A percentile compares a stretch with the other conserved stretches of the same genome.
These are phyloP conservation scores for Arctostaphylos glauca DNA, from an alignment of 148 eudicot genomes.

Conservation along the genomic window DNA sequence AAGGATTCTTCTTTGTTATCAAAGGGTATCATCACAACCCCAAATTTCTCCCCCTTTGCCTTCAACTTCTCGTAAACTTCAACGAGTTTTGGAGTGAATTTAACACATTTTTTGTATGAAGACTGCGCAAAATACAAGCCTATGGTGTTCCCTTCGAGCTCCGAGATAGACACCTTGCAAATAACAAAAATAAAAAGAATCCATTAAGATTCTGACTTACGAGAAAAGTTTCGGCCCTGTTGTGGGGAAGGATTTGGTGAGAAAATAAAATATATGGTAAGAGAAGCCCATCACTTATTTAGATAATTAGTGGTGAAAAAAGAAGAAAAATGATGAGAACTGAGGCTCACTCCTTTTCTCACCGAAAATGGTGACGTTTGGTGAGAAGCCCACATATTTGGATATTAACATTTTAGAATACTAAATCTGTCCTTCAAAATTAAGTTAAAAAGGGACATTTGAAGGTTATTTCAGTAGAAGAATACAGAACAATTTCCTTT, in stretches of 20 bases:
- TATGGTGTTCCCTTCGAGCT: conserved; percentile 68
- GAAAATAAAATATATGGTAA: background rate
- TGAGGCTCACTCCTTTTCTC: background rate
- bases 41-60: conserved; percentile 50
- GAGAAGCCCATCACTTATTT: background rate
- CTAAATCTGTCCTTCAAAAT: too few species aligned
- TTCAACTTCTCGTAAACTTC: conserved; percentile 49
- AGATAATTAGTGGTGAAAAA: background rate
- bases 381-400: background rate
- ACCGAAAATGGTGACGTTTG: background rate
- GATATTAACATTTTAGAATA: background rate
- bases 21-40: conserved; percentile 60
- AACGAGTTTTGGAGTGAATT: conserved; percentile 41
- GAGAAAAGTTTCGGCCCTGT: background rate
- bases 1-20: conserved; percentile 44
- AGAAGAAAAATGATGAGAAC: background rate
- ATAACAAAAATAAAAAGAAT: background rate
- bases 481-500: too few species aligned
- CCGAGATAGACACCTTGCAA: conserved; percentile 46
- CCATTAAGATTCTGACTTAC: background rate
- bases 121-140: conserved; percentile 50
- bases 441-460: too few species aligned
- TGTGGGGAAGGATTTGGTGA: background rate
- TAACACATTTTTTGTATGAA: conserved; percentile 23
- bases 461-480: too few species aligned